Base-by-base conservation (phyloP, 805 yeast genomes). In the Yarrowia divulgata region DNA sequence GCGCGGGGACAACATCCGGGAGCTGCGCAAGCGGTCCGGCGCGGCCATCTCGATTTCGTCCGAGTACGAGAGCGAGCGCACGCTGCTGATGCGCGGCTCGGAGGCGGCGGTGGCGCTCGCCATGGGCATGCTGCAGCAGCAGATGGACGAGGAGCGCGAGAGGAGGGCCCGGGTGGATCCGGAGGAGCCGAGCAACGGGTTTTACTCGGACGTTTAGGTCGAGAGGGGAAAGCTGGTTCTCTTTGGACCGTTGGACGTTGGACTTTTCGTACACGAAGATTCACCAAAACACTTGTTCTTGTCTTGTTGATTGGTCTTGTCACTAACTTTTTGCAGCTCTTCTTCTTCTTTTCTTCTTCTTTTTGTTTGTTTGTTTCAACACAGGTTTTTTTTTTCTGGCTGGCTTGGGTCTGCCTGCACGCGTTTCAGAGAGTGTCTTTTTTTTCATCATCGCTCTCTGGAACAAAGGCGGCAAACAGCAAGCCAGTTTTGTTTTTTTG, bases 1-100 rank as follows among this genome's bases (percentile, higher is more conserved):
- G 73, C 87, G 88, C 72, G 97, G 97, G 48, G 81, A 90, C 37
- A 85, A 96, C 79, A 91, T 93, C 73, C 95, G 90, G 77, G 96
- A 93, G 71, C 89, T 93, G 64, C 85, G 97, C 74, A 87, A 89
- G 73, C 84, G 84, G 43, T 85, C 93, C 62, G 93, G 93, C 49
- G 93, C 97, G 48, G 85, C 87, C 49, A 91, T 93, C 76, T 86
- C 88, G 6, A 90, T 93, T 72, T 87, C 90, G 46, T 87, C 89
- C 69, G 90, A 88, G 73, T 86, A 87, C 68, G 86, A 86, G 73
- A 76, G 77, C 67, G 88, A 85, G 46, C 80, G 85, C 42, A 97
- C 63, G 63, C 63, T 57, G 48, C 37, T 57, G 39, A 57, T 57
- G 63, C 63, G 48, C 10, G 63, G 97, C 57, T 75, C 85, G 35